phyloP scores from a whole-genome alignment of 2,329 filamentous ascomycete genomes.

The Fusarium hainanense region DNA sequence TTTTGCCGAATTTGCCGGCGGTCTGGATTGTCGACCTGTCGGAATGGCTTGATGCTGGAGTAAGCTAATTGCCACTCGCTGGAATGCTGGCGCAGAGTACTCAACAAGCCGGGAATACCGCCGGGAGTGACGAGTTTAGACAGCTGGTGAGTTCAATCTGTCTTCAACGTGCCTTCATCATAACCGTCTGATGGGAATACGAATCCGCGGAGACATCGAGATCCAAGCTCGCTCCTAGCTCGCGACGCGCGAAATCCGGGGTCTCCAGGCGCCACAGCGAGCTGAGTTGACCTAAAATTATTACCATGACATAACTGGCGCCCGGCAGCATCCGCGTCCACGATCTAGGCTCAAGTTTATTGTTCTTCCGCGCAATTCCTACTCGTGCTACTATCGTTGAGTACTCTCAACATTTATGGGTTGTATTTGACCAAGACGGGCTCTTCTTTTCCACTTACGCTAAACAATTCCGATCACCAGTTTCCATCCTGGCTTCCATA shows the following conservation, averaged over 20 bases:
- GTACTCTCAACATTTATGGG: not conserved
- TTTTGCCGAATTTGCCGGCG: slow-evolving; percentile 24
- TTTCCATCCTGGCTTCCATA: too few relatives aligned
- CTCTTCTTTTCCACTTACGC: not conserved
- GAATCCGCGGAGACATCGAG: not conserved
- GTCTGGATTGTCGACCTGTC: not conserved
- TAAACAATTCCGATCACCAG: too few relatives aligned
- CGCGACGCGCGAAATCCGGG: not conserved
- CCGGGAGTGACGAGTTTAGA: not conserved
- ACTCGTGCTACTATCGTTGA: too few relatives aligned
- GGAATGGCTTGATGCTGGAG: not conserved
- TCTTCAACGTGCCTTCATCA: not conserved
- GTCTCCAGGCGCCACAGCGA: not conserved
- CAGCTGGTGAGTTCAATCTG: not conserved
- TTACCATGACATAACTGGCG: not conserved
- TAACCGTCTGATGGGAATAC: not conserved
- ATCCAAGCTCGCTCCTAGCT: not conserved
- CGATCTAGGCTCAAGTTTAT: not conserved
- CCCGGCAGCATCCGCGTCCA: slow-evolving; percentile 1
- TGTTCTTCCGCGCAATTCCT: not conserved
- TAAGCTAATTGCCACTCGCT: not conserved
- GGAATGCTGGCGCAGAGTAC: not conserved
- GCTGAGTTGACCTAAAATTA: not conserved
- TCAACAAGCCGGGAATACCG: not conserved
- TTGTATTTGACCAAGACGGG: not conserved